phyloP scores from a whole-genome alignment of 305 asterid species.

The Ilex paraguariensis region DNA sequence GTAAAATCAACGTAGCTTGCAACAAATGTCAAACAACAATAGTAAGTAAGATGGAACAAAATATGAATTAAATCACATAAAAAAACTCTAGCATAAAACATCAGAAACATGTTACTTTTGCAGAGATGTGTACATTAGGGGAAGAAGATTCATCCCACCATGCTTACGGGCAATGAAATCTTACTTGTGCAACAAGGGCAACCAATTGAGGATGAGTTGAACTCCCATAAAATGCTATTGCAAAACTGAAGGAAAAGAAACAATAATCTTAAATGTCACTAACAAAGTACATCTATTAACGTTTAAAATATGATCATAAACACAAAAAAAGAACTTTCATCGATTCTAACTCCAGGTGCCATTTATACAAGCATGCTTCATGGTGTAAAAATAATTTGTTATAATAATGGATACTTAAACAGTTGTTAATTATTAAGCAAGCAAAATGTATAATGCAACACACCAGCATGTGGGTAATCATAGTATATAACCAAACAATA shows the following conservation, averaged over 20 bases:
- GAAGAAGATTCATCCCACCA: background rate
- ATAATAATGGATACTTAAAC: too few species aligned
- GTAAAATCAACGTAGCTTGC: too few species aligned
- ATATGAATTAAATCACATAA: too few species aligned
- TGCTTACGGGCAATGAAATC: slow-evolving; percentile 16
- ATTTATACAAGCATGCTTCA: too few species aligned
- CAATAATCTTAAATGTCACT: slow-evolving; percentile 9
- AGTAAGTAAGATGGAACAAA: too few species aligned
- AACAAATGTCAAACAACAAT: too few species aligned
- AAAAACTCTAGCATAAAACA: too few species aligned
- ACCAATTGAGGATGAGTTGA: slow-evolving; percentile 76
- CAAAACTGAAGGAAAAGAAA: slow-evolving; percentile 57
- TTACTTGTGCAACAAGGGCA: slow-evolving; percentile 95
- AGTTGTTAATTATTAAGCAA: too few species aligned
- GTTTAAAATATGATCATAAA: background rate
- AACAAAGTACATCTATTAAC: slow-evolving; percentile 1
- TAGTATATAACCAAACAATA: too few species aligned
- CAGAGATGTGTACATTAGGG: background rate
- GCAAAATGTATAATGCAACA: too few species aligned
- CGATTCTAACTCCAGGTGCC: background rate
- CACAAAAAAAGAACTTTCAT: background rate
- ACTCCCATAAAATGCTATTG: slow-evolving; percentile 80
- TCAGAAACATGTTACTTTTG: background rate
- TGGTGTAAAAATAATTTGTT: too few species aligned
- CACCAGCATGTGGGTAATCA: too few species aligned